A percentile compares a stretch with the other conserved stretches of the same genome.
Evolutionary conservation across 169 alveolate species (phyloP).

Genomic region (Plasmodium malariae): DNA sequence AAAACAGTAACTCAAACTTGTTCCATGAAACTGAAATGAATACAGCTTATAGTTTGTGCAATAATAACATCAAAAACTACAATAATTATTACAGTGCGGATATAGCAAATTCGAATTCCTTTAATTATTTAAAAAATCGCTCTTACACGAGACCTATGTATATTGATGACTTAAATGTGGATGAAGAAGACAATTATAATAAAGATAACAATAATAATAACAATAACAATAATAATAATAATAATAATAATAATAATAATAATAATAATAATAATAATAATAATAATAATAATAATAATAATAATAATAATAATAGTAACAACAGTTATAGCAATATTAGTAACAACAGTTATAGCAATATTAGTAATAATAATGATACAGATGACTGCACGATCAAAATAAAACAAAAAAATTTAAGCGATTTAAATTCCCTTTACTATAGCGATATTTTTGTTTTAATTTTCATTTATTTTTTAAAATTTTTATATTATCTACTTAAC

Average conservation of each 20-base stretch:
- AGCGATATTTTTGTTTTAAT: slow-evolving; percentile 7
- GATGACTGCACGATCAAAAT: no score
- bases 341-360: neutral
- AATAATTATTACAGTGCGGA: neutral
- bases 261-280: no score
- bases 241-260: neutral
- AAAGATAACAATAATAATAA: neutral
- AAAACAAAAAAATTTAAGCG: neutral
- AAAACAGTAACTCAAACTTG: neutral
- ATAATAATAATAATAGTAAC: no score
- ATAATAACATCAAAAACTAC: neutral
- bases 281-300: no score
- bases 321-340: neutral
- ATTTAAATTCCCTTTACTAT: neutral
- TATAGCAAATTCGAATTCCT: neutral
- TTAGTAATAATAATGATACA: neutral
- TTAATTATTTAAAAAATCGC: slow-evolving; percentile 32
- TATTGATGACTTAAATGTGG: slow-evolving; percentile 44
- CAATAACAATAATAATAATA: neutral
- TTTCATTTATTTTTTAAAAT: slow-evolving; percentile 36
- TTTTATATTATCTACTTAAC: slow-evolving; percentile 8
- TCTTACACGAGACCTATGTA: slow-evolving; percentile 58
- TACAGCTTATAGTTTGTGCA: neutral
- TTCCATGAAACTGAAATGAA: neutral
- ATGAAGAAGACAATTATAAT: neutral